Evolutionary conservation across 768 basidiomycete species (phyloP), one percentile per base, ranked within the genome.

Genomic region (Fibroporia radiculosa): DNA sequence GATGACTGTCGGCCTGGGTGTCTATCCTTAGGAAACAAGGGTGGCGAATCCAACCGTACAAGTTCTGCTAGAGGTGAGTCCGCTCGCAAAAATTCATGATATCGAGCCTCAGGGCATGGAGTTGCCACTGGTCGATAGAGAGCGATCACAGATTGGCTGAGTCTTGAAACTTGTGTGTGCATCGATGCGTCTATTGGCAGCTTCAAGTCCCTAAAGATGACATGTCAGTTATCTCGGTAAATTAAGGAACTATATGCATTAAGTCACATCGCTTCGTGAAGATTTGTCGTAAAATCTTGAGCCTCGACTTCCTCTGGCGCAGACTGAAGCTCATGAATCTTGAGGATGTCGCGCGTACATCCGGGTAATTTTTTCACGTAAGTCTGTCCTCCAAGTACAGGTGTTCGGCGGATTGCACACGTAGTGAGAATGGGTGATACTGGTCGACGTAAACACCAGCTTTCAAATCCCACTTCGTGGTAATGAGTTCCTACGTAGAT

Each of bases 401-500:
- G 76, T 7, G 76, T 78, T 52, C 71, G 64, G n/a, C 61, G 67
- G 28, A 59, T 62, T 3, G 80, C 70, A 13, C 65, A 64, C 27
- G 64, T 62, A 34, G 78, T 73, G 16, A 78, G 50, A 11, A 75
- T 52, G 10, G 75, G 71, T 8, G 68, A 64, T 47, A 74, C 56
- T 4, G 66, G 71, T 44, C 68, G 65, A 2, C 28, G 11, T 2
- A 40, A 33, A 6, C 34, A 12, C 27, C 40, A 42, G 7, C 3
- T 2, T 18, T 29, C 47, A 34, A 48, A 42, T 4, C 43, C 40
- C 25, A 20, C 48, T 49, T 10, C 0, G 2, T 22, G 20, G 4
- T n/a, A 2, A 25, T 40, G 28, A 28, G 33, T n/a, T 5, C 19
- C 13, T 20, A 22, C 11, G 18, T 29, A 34, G 16, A 4, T 10